These are phyloP conservation scores for Reutealis trisperma DNA, from an alignment of 345 rosid genomes.

Conservation along the genomic window DNA sequence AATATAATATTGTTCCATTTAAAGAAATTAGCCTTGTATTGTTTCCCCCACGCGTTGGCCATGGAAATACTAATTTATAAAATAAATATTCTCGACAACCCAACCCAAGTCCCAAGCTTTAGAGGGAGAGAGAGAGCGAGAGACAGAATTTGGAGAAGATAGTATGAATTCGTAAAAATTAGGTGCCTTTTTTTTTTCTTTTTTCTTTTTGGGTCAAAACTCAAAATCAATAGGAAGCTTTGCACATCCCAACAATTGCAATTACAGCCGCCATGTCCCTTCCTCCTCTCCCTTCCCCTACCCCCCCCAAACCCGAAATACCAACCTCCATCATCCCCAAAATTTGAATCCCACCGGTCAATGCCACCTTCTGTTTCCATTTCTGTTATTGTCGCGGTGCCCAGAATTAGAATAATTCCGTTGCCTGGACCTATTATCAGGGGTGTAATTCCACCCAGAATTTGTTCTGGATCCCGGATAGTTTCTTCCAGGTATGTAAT, in stretches of 20 bases:
- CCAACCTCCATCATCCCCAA: not conserved
- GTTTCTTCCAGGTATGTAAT: constrained; percentile 38
- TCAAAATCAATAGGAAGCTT: constrained; percentile 17
- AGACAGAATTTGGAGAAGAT: not conserved
- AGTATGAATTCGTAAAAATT: not conserved
- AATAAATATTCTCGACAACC: no score
- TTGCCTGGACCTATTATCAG: constrained; percentile 49
- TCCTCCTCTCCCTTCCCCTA: no score
- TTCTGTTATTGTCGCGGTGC: constrained; percentile 45
- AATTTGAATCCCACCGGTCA: constrained; percentile 23
- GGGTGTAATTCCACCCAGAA: constrained; percentile 25
- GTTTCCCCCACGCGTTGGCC: no score
- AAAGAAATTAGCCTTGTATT: no score
- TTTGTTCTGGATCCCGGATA: constrained; percentile 30
- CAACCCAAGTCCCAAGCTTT: no score
- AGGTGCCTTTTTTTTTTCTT: no score
- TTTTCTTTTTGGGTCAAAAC: constrained; percentile 2
- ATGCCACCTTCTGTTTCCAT: constrained; percentile 57
- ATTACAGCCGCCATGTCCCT: constrained; percentile 13
- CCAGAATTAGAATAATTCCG: constrained; percentile 44
- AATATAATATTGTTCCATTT: no score
- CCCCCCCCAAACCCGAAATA: not conserved
- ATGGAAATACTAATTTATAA: no score
- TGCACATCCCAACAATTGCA: constrained; percentile 16
- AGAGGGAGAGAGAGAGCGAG: not conserved